Evolutionary conservation across 176 grass and related monocot species (phyloP), one percentile per base, ranked within the genome.

Genomic region (Aegilops speltoides): DNA sequence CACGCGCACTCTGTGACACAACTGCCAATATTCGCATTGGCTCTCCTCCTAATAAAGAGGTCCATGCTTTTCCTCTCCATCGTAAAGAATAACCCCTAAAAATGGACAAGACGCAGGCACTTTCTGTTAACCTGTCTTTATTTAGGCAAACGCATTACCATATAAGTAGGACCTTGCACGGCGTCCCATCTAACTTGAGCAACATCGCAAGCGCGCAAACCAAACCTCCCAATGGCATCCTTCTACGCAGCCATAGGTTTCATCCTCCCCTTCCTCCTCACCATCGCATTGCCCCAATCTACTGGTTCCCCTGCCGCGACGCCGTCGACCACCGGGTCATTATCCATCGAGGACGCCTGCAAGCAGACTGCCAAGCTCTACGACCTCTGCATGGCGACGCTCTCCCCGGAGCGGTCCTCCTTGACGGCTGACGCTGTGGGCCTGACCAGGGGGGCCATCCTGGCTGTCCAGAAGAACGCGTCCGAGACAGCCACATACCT

Each of bases 341-440:
- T 34, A 45, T 52, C 83, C 45, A 36, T 98, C 33, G 16, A 78
- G 74, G 91, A 91, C 56, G 87, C 80, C 24, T 98, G 95, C 95
- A 89, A 82, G 76, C 68, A 83, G 29, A 71, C 95, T 3, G 85
- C 73, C 1, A 66, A 64, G 29, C 91, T 93, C 62, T 72, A 78
- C 73, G 76, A 86, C 34, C 77, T 93, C 40, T 98, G 95, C 89
- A 73, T 91, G 60, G 79, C 63, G 40, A 79, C 82, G 66, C 93
- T 98, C 64, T 88, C 79, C 12, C 48, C 85, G 10, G 88, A 86
- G 45, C 68, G 43, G 37, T 83, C 84, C 69, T 78, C 84, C 86
- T 48, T 34, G 37, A 59, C 84, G 20, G 80, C 89, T 11, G 76
- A 87, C 46, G 82, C 73, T 1, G 69, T 56, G 25, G 87, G 79